A percentile compares a stretch with the other conserved stretches of the same genome.
These are phyloP conservation scores for Davidsoniella virescens DNA, from an alignment of 2,329 filamentous ascomycete genomes.

Conservation along the genomic window DNA sequence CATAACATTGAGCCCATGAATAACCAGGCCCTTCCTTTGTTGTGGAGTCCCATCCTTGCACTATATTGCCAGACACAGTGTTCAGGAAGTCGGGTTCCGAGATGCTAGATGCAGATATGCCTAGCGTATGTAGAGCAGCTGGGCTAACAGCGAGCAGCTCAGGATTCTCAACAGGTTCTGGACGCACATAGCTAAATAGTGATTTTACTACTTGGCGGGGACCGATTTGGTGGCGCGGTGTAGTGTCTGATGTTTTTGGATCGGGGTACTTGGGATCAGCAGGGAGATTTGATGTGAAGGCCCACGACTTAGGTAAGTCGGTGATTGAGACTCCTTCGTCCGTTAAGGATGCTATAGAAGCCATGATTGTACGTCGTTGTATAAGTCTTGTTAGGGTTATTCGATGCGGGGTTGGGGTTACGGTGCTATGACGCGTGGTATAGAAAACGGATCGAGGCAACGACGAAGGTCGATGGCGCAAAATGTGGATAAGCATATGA, in stretches of 20 bases:
- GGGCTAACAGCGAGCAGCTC: constrained; percentile 71
- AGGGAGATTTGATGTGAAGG: constrained; percentile 50
- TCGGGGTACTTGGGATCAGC: constrained; percentile 66
- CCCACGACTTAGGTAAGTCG: constrained; percentile 49
- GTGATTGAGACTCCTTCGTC: constrained; percentile 23
- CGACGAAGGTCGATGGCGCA: too few species aligned
- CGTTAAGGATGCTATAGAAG: not conserved
- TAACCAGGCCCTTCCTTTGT: constrained; percentile 52
- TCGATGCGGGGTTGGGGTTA: not conserved
- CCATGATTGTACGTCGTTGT: not conserved
- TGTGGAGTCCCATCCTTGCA: constrained; percentile 62
- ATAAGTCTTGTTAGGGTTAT: not conserved
- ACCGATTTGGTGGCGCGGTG: constrained; percentile 57
- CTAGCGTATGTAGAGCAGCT: constrained; percentile 65
- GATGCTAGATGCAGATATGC: constrained; percentile 52
- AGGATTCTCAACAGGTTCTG: constrained; percentile 52
- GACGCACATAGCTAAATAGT: constrained; percentile 79
- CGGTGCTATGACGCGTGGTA: too few species aligned
- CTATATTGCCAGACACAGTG: constrained; percentile 65
- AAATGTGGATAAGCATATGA: too few species aligned
- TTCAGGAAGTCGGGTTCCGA: constrained; percentile 58
- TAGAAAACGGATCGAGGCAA: too few species aligned
- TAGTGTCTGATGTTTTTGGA: constrained; percentile 64
- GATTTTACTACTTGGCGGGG: constrained; percentile 76
- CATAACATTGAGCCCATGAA: constrained; percentile 97